Evolutionary conservation across 176 grass and related monocot species (phyloP), one percentile per base, ranked within the genome.

Genomic region (Phoenix roebelenii): DNA sequence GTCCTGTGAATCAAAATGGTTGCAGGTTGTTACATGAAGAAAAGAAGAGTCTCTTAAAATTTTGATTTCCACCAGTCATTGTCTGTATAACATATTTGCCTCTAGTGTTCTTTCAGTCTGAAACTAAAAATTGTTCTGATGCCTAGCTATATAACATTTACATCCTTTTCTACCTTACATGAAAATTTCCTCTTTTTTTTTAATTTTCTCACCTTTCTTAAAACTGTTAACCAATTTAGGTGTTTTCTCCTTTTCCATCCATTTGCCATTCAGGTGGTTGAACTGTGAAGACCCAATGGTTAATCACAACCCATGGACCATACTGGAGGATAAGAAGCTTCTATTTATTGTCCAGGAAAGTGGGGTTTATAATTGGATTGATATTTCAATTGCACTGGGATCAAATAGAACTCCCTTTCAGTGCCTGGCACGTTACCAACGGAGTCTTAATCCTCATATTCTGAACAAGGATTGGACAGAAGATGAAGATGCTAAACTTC

Each of bases 371-470:
- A 90, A 96, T 61, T 96, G 92, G 92, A 82, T 96, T 76, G 79
- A 90, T 55, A 85, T 88, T 66, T 80, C 92, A 3, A 57, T 67
- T 58, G 69, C 79, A 16, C 64, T 96, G 82, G 83, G 80, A 65
- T 88, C 83, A 12, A 53, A 85, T 25, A 71, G 92, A 58, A 96
- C 92, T 61, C 92, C 92, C 70, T 96, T 87, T 58, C 86, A 96
- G 29, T 96, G 92, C 72, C 66, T 96, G 70, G 76, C 62, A 77
- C 92, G 81, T 63, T 96, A 96, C 51, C 92, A 96, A 59, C 75
- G 92, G 63, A 96, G 92, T 79, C 83, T 96, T 63, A 96, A 97
- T 84, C 87, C 87, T 76, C 75, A 85, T 75, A 97, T 97, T 69
- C 30, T 97, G 56, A 97, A 97, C 26, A 81, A 81, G 75, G 56